Percentiles rank a stretch among this genome's conserved stretches.
phyloP scores from a whole-genome alignment of 163 green algal genomes.

The Chloromonas sp. region DNA sequence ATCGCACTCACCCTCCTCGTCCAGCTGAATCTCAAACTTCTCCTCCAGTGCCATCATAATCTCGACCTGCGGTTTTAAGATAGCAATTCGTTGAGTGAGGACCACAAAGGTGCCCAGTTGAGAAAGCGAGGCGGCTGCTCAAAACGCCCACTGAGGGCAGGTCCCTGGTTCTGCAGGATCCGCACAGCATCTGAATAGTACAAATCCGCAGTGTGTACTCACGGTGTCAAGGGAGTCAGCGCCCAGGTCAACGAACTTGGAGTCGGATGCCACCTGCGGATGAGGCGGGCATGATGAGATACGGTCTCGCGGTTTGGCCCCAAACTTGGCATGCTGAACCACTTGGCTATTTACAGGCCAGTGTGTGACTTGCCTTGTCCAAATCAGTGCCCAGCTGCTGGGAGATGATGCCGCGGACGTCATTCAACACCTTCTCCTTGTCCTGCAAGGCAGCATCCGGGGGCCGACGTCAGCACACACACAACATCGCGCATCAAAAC shows the following conservation, averaged over 20 bases:
- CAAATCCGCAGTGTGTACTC: constrained; percentile 10
- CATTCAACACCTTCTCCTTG: constrained; percentile 71
- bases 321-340: neutral
- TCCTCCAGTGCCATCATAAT: constrained; percentile 99
- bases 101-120: no score
- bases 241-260: constrained; percentile 96
- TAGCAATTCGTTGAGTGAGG: neutral
- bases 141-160: no score
- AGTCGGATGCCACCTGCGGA: constrained; percentile 68
- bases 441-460: constrained; percentile 39
- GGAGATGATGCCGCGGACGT: constrained; percentile 87
- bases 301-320: no score
- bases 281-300: neutral
- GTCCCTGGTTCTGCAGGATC: no score
- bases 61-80: constrained; percentile 70
- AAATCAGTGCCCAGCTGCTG: constrained; percentile 89
- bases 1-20: constrained; percentile 79
- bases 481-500: no score
- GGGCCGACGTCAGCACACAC: neutral
- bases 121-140: no score
- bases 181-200: no score
- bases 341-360: no score
- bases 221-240: constrained; percentile 98
- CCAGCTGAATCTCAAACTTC: constrained; percentile 94
- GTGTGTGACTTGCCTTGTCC: constrained; percentile 56